Evolutionary conservation across 1,284 basidiomycete genomes (phyloP).

Genomic region (Cystobasidium pallidum): DNA sequence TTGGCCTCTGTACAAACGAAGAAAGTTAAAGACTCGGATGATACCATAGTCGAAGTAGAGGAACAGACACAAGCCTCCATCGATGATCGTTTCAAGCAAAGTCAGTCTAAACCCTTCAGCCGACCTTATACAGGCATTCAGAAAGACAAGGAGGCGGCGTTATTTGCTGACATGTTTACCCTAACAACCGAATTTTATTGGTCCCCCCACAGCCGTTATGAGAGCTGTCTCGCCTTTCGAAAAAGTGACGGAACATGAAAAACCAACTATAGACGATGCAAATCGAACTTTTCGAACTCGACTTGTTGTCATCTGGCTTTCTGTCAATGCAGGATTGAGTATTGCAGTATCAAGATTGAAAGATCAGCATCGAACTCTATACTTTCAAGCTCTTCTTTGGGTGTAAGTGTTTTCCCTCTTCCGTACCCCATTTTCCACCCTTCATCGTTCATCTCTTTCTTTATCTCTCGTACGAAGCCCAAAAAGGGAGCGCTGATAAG

Average conservation of each 20-base stretch:
- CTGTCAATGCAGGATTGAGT: conserved; percentile 67
- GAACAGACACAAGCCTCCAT: conserved; percentile 41
- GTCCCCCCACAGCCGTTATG: conserved; percentile 87
- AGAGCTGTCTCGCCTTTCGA: conserved; percentile 84
- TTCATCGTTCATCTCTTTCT: too few species aligned
- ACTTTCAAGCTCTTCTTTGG: conserved; percentile 43
- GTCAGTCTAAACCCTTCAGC: background rate
- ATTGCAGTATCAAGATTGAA: conserved; percentile 42
- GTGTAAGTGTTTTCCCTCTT: conserved; percentile 22
- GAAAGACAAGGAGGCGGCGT: too few species aligned
- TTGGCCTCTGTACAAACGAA: conserved; percentile 31
- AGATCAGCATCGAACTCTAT: conserved; percentile 23
- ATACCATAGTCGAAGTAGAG: conserved; percentile 41
- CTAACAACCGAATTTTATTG: too few species aligned
- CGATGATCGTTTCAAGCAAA: conserved; percentile 44
- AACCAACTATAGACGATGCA: conserved; percentile 79
- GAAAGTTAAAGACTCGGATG: conserved; percentile 34
- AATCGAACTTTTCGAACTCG: conserved; percentile 88
- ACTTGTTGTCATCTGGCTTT: conserved; percentile 82
- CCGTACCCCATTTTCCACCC: background rate
- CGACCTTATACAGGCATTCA: too few species aligned
- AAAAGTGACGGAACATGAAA: conserved; percentile 70
- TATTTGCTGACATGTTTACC: too few species aligned
- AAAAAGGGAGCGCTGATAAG: too few species aligned
- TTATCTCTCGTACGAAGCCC: too few species aligned